Conservation (phyloP, 2,329 filamentous ascomycete genomes). For the Fusarium annulatum region DNA sequence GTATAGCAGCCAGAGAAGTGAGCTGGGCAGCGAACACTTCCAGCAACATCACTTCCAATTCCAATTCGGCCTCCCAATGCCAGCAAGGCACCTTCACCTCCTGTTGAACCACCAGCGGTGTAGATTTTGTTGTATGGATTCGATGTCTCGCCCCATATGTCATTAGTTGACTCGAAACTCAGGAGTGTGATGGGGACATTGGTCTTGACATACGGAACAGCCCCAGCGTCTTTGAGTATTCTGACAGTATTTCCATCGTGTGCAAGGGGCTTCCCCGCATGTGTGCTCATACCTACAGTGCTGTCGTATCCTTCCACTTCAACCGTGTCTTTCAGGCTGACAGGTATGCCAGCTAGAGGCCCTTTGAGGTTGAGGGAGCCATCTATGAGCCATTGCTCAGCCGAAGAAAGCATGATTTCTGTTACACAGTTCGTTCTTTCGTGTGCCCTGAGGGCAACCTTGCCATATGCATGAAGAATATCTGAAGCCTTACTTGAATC, state of each 20-base stretch:
- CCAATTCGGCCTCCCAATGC: slow-evolving; percentile 88
- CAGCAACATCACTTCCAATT: slow-evolving; percentile 90
- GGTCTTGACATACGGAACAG: slow-evolving; percentile 93
- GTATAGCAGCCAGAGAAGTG: slow-evolving; percentile 93
- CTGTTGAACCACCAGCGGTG: slow-evolving; percentile 89
- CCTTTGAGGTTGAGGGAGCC: slow-evolving; percentile 77
- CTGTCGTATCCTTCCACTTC: slow-evolving; percentile 85
- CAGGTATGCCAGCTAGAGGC: slow-evolving; percentile 85
- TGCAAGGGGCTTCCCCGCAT: slow-evolving; percentile 72
- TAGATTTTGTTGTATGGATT: slow-evolving; percentile 89
- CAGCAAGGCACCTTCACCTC: slow-evolving; percentile 83
- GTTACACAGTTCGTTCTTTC: slow-evolving; percentile 90
- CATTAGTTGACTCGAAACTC: slow-evolving; percentile 83
- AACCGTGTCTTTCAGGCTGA: slow-evolving; percentile 85
- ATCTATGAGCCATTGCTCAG: slow-evolving; percentile 75
- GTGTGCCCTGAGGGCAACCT: slow-evolving; percentile 85
- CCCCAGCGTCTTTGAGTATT: slow-evolving; percentile 87
- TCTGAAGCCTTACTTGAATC: slow-evolving; percentile 73
- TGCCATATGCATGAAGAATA: slow-evolving; percentile 87
- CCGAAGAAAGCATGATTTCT: slow-evolving; percentile 82
- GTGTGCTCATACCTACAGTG: slow-evolving; percentile 81
- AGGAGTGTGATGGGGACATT: slow-evolving; percentile 88
- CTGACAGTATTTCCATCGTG: slow-evolving; percentile 79
- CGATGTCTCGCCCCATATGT: slow-evolving; percentile 82
- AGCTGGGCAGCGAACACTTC: slow-evolving; percentile 86